Evolutionary conservation across 768 basidiomycete species (phyloP), one percentile per base, ranked within the genome.

Genomic region (Rhodotorula babjevae): DNA sequence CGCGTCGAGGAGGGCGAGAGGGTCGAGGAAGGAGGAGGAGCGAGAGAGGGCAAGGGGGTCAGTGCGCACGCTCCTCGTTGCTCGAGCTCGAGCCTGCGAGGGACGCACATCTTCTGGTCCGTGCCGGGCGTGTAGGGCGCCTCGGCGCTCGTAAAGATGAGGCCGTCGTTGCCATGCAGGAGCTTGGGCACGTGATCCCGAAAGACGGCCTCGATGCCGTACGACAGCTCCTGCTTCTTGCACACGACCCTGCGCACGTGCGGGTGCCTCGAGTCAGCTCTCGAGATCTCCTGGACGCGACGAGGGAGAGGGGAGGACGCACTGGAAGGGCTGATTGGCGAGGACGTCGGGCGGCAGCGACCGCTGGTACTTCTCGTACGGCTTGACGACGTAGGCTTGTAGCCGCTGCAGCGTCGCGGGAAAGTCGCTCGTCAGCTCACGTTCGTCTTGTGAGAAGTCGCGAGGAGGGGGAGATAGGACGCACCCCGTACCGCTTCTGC

Each of bases 81-180:
- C n/a, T n/a, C n/a, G n/a, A n/a, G n/a, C n/a, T n/a, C n/a, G n/a
- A n/a, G n/a, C n/a, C n/a, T n/a, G 31, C 36, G 23, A 19, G 16
- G n/a, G 7, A 82, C 88, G 77, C 71, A 96, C 95, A 98, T 92
- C 73, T 91, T 90, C 8, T 82, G 79, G 79, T 99, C 96, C 19
- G 96, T 98, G 6, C 91, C 92, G 1, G 87, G 77, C 18, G 84
- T 84, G 77, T 99, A 99, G 0, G 87, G 87, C 12, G 92, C 87
- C 79, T 86, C 89, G 18, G 90, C 91, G 77, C 91, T 90, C 2
- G 96, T 98, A 80, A 97, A 99, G 77, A 99, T 95, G 68, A 99
- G 87, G 0, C 96, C 96, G 77, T 99, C 96, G 73, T 90, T 94
- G 9, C 87, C 93, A 78, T 99, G 96, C 75, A 92, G 89, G 12